Evolutionary conservation across 2,329 filamentous ascomycete genomes (phyloP).

Genomic region (Amauroascus niger): DNA sequence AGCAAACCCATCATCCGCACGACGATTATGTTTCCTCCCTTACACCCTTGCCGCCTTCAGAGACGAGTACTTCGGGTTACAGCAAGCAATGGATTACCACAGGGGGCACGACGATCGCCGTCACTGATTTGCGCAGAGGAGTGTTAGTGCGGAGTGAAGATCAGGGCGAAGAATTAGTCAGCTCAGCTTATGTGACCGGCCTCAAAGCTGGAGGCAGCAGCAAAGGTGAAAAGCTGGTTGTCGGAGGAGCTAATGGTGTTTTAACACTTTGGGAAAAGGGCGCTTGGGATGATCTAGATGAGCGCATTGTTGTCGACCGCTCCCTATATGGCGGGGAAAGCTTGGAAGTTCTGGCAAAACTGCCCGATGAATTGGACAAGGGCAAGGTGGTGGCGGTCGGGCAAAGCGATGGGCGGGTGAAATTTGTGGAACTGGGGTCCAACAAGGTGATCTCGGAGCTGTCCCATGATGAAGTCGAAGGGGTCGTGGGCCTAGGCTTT

Average conservation of each 20-base stretch:
- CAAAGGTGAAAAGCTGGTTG: constrained; percentile 65
- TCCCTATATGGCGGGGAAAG: constrained; percentile 59
- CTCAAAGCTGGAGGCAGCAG: constrained; percentile 56
- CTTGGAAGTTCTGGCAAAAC: constrained; percentile 63
- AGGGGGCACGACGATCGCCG: constrained; percentile 78
- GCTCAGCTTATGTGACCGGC: constrained; percentile 66
- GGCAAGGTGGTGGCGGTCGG: constrained; percentile 63
- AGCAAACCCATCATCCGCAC: constrained; percentile 76
- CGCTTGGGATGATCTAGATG: constrained; percentile 90
- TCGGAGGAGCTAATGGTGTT: constrained; percentile 69
- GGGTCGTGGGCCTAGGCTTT: constrained; percentile 70
- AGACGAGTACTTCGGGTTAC: constrained; percentile 75
- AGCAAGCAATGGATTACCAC: constrained; percentile 93
- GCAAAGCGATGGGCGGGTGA: constrained; percentile 67
- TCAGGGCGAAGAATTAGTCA: constrained; percentile 88
- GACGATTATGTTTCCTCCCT: constrained; percentile 88
- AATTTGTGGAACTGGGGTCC: constrained; percentile 63
- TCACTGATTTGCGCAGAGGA: constrained; percentile 78
- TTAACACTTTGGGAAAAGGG: constrained; percentile 90
- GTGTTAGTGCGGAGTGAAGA: constrained; percentile 85
- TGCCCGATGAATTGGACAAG: constrained; percentile 60
- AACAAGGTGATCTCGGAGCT: constrained; percentile 62
- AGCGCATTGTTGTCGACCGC: constrained; percentile 67
- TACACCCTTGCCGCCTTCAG: constrained; percentile 67
- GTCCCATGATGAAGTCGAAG: constrained; percentile 77